Evolutionary conservation across 331 rosid genomes (phyloP).

Genomic region (Acacia concinna): DNA sequence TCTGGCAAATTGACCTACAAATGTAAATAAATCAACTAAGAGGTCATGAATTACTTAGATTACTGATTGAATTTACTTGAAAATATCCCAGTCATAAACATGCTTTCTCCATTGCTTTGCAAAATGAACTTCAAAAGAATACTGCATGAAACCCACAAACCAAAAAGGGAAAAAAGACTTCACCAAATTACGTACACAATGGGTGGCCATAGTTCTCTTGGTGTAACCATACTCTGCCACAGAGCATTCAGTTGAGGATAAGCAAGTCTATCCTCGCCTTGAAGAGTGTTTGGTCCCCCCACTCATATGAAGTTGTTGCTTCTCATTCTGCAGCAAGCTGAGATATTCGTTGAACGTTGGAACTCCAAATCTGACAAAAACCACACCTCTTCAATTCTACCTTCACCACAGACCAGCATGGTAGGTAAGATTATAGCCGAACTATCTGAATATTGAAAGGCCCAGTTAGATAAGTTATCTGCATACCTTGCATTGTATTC

Average conservation of each 20-base stretch:
- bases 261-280: conserved; percentile 2
- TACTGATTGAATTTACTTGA: background rate
- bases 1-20: background rate
- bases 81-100: background rate
- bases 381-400: background rate
- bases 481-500: conserved; percentile 23
- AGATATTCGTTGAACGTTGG: background rate
- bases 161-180: background rate
- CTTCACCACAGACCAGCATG: conserved; percentile 22
- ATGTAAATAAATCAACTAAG: background rate
- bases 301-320: background rate
- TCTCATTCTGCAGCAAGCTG: conserved; percentile 21
- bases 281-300: conserved; percentile 13
- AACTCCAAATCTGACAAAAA: conserved; percentile 24
- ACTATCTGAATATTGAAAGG: conserved; percentile 2
- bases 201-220: conserved; percentile 4
- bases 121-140: conserved; percentile 22
- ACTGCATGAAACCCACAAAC: background rate
- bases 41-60: background rate
- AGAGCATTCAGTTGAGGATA: conserved; percentile 19
- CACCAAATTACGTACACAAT: conserved; percentile 17
- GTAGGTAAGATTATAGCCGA: conserved; percentile 11
- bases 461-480: conserved; percentile 4
- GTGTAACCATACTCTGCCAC: background rate
- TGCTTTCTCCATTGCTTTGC: conserved; percentile 24